Evolutionary conservation across 257 asterid species (phyloP), one percentile per base, ranked within the genome.

Genomic region (Rhazya stricta): DNA sequence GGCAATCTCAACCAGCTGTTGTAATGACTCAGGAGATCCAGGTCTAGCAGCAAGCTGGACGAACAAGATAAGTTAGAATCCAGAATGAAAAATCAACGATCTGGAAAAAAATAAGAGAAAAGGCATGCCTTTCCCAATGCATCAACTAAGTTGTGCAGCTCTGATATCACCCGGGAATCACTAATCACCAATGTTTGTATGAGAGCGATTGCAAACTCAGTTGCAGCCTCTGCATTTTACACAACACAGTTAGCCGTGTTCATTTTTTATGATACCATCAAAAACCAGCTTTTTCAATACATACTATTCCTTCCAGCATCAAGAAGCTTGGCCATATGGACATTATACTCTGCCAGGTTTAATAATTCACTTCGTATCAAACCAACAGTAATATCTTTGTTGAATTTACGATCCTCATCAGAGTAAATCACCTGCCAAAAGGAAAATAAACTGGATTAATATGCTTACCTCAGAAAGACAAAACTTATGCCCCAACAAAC

Each of bases 301-400:
- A 42, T 85, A 95, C 99, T 92, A 87, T 95, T 87, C 83, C 99
- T 85, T 72, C 99, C 99, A 19, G 94, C 90, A 79, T 92, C 99
- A 83, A 92, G 88, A 80, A 87, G 93, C 86, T 95, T 95, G 50
- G 99, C 96, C 96, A 95, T 95, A 81, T 92, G 96, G 74, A 91
- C 96, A 86, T 88, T 91, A 80, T 95, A 95, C 80, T 95, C 99
- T 0, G 96, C 93, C 78, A 95, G 94, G 85, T 89, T 92, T 67
- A 95, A 84, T 69, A 95, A 74, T 77, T 92, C 98, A 71, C 95
- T 87, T 67, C 71, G 88, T 29, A 95, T 95, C 79, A 95, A 93
- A 79, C 98, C 98, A 74, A 89, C 79, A 10, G 90, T 87, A 54
- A 95, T 92, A 76, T 91, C 97, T 85, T 84, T 92, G 79, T 91